Percentiles rank a stretch among this genome's conserved stretches.
These are phyloP conservation scores for Geotrichum macrosporum DNA, from an alignment of 1,139 yeast species.

Conservation along the genomic window DNA sequence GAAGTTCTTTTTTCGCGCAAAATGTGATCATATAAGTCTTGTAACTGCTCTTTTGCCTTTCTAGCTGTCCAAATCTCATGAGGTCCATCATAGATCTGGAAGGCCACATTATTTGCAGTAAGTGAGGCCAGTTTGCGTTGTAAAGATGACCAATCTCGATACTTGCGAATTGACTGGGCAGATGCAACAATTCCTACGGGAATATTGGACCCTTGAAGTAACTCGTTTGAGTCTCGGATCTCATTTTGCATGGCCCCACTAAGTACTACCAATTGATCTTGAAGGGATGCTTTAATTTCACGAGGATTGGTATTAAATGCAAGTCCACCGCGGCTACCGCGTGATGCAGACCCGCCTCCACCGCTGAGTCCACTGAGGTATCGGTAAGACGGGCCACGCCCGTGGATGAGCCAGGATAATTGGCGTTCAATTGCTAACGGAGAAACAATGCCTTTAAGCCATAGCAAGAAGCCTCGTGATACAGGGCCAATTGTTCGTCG, in stretches of 20 bases:
- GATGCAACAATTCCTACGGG: constrained; percentile 70
- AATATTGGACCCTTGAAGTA: constrained; percentile 42
- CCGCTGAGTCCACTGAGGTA: constrained; percentile 38
- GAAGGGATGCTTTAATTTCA: constrained; percentile 57
- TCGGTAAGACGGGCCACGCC: constrained; percentile 55
- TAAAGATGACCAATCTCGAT: constrained; percentile 79
- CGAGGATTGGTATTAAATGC: constrained; percentile 17
- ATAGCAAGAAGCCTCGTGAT: constrained; percentile 55
- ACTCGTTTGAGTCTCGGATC: constrained; percentile 38
- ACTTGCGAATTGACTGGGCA: constrained; percentile 59
- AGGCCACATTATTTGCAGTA: constrained; percentile 47
- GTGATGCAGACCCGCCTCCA: background rate
- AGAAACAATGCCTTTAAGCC: constrained; percentile 62
- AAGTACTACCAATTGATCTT: constrained; percentile 69
- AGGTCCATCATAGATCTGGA: constrained; percentile 76
- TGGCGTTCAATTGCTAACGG: constrained; percentile 57
- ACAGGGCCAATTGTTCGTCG: constrained; percentile 36
- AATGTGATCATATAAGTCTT: constrained; percentile 20
- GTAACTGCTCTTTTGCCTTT: constrained; percentile 32
- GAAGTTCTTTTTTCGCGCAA: constrained; percentile 8
- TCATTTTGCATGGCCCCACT: constrained; percentile 62
- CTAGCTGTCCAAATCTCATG: constrained; percentile 52
- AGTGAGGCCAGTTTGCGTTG: constrained; percentile 67
- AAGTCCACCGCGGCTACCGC: constrained; percentile 47
- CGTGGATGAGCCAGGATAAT: constrained; percentile 44